phyloP scores from a whole-genome alignment of 306 rosid genomes.

The Pyrus pyrifolia region DNA sequence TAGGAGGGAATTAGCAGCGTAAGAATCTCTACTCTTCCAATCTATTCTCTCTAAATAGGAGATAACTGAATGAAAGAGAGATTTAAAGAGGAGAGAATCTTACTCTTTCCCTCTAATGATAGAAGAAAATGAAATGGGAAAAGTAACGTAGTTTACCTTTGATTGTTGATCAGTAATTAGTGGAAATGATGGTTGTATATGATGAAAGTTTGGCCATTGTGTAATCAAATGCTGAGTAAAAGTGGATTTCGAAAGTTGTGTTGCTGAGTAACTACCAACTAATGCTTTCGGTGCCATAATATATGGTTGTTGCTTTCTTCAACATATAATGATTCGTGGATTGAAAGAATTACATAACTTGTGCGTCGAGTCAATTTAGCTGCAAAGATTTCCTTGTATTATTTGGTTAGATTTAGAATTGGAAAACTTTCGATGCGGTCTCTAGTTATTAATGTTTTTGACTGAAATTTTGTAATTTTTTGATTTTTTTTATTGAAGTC shows the following conservation, averaged over 20 bases:
- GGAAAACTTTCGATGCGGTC: too few species aligned
- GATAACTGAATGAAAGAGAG: too few species aligned
- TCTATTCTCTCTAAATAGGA: too few species aligned
- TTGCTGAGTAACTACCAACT: background rate
- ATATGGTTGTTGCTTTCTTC: constrained; percentile 9
- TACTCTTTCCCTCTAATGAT: background rate
- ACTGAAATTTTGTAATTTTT: too few species aligned
- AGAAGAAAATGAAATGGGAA: background rate
- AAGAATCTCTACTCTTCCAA: too few species aligned
- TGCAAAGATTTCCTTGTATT: too few species aligned
- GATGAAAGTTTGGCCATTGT: background rate
- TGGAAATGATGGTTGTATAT: background rate
- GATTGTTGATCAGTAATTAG: background rate
- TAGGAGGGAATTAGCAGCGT: too few species aligned
- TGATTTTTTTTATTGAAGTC: too few species aligned
- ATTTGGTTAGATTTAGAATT: too few species aligned
- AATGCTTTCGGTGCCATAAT: constrained; percentile 25
- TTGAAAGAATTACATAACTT: background rate
- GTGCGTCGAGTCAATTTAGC: background rate
- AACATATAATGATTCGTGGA: constrained; percentile 5
- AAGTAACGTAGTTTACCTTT: background rate
- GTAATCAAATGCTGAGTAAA: background rate
- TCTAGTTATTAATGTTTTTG: too few species aligned
- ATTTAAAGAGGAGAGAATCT: too few species aligned
- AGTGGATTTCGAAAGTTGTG: background rate